Percentiles rank a stretch among this genome's conserved stretches.
phyloP scores from a whole-genome alignment of 768 basidiomycete species.

The Lentinula lateritia region DNA sequence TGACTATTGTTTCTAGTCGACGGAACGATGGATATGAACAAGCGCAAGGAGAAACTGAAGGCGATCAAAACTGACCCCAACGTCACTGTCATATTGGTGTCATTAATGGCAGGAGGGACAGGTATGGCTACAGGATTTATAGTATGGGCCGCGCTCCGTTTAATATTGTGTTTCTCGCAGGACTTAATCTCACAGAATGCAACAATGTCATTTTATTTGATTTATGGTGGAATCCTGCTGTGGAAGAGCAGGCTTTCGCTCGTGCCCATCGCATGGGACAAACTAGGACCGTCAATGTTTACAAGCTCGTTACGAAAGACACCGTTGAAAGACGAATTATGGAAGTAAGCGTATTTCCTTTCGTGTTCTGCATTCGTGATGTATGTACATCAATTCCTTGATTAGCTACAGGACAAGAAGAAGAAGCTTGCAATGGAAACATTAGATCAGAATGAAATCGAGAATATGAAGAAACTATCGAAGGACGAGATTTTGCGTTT shows the following conservation, averaged over 20 bases:
- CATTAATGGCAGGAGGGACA: constrained; percentile 94
- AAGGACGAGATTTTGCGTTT: constrained; percentile 81
- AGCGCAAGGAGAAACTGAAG: constrained; percentile 70
- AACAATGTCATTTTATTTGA: constrained; percentile 94
- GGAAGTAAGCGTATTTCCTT: constrained; percentile 34
- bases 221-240: constrained; percentile 92
- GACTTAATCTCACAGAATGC: constrained; percentile 87
- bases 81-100: constrained; percentile 82
- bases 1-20: constrained; percentile 31
- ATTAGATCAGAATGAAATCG: constrained; percentile 80
- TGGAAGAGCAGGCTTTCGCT: constrained; percentile 94
- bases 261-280: constrained; percentile 90
- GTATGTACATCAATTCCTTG: background rate
- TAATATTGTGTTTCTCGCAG: constrained; percentile 25
- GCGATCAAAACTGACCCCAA: constrained; percentile 58
- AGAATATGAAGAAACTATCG: constrained; percentile 71
- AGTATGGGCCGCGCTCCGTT: background rate
- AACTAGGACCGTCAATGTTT: constrained; percentile 79
- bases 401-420: constrained; percentile 84
- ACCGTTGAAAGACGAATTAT: constrained; percentile 89
- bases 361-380: background rate
- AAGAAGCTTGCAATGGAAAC: constrained; percentile 78
- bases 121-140: constrained; percentile 36
- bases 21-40: constrained; percentile 73
- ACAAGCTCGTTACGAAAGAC: constrained; percentile 80